These are phyloP conservation scores for Astrothelium subdiscretum DNA, from an alignment of 495 filamentous ascomycete species.

Conservation along the genomic window DNA sequence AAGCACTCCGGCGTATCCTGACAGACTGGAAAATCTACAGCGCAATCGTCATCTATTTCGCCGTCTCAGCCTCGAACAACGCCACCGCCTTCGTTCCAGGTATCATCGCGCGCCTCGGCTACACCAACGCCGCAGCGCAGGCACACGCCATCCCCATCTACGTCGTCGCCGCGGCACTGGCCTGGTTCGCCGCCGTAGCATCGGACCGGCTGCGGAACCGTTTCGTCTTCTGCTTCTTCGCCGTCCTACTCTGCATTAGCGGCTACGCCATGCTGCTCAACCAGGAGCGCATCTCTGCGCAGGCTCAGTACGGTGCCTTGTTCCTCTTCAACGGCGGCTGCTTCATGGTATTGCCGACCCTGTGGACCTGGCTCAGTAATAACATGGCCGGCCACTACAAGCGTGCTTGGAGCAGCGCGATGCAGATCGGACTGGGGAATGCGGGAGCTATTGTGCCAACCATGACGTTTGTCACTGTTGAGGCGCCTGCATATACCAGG, in stretches of 20 bases:
- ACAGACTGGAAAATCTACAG: slow-evolving; percentile 25
- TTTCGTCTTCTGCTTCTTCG: slow-evolving; percentile 25
- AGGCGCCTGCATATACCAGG: slow-evolving; percentile 27
- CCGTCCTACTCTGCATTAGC: slow-evolving; percentile 21
- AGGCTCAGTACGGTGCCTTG: slow-evolving; percentile 30
- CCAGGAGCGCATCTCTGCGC: slow-evolving; percentile 16
- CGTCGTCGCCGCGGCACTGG: slow-evolving; percentile 16
- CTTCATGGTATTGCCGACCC: slow-evolving; percentile 30
- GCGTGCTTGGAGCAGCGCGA: slow-evolving; percentile 36
- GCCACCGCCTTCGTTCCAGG: slow-evolving; percentile 26
- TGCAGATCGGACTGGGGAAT: slow-evolving; percentile 39
- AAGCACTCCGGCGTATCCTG: slow-evolving; percentile 19
- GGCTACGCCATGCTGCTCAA: slow-evolving; percentile 28
- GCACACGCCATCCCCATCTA: slow-evolving; percentile 29
- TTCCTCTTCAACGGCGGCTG: slow-evolving; percentile 31
- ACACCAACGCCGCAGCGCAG: slow-evolving; percentile 20
- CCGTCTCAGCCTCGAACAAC: slow-evolving; percentile 24
- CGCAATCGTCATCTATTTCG: slow-evolving; percentile 22
- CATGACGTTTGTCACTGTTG: slow-evolving; percentile 26
- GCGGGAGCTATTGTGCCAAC: slow-evolving; percentile 31
- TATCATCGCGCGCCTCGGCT: slow-evolving; percentile 16
- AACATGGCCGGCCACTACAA: slow-evolving; percentile 26
- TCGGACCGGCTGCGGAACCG: slow-evolving; percentile 28
- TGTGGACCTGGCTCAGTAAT: slow-evolving; percentile 28
- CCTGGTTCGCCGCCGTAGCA: slow-evolving; percentile 7